Percentiles rank a stretch among this genome's conserved stretches.
phyloP scores from a whole-genome alignment of 2,329 filamentous ascomycete species.

The Lasiodiplodia theobromae region DNA sequence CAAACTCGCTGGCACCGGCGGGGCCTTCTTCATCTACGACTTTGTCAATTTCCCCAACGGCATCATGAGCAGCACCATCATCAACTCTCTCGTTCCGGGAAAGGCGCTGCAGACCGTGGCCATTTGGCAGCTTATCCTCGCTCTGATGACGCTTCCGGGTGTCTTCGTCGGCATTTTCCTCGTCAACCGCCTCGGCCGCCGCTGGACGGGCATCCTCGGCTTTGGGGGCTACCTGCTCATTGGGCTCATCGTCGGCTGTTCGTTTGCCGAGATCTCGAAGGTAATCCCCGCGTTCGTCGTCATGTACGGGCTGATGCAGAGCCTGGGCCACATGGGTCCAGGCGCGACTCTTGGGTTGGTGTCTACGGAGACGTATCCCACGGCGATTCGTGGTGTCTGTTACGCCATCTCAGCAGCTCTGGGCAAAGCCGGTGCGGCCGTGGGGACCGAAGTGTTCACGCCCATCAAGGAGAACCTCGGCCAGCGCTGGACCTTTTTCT shows the following conservation, averaged over 20 bases:
- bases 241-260: constrained; percentile 59
- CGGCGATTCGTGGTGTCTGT: constrained; percentile 59
- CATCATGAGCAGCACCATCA: constrained; percentile 56
- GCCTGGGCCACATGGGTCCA: constrained; percentile 58
- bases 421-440: constrained; percentile 60
- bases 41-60: constrained; percentile 57
- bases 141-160: constrained; percentile 56
- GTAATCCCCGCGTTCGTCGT: constrained; percentile 61
- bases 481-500: constrained; percentile 60
- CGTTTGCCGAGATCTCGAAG: constrained; percentile 57
- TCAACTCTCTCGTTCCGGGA: constrained; percentile 48
- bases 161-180: constrained; percentile 59
- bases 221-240: constrained; percentile 60
- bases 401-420: constrained; percentile 61
- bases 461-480: constrained; percentile 56
- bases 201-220: constrained; percentile 58
- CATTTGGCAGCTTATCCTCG: constrained; percentile 58
- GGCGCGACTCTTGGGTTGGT: constrained; percentile 60
- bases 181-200: constrained; percentile 37
- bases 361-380: constrained; percentile 60
- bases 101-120: constrained; percentile 53
- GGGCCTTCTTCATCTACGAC: constrained; percentile 59
- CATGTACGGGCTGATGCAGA: constrained; percentile 61
- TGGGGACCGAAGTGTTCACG: constrained; percentile 60
- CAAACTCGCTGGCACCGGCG: constrained; percentile 55